phyloP scores from a whole-genome alignment of 2,329 filamentous ascomycete genomes.

The Magnaporthales sp. region DNA sequence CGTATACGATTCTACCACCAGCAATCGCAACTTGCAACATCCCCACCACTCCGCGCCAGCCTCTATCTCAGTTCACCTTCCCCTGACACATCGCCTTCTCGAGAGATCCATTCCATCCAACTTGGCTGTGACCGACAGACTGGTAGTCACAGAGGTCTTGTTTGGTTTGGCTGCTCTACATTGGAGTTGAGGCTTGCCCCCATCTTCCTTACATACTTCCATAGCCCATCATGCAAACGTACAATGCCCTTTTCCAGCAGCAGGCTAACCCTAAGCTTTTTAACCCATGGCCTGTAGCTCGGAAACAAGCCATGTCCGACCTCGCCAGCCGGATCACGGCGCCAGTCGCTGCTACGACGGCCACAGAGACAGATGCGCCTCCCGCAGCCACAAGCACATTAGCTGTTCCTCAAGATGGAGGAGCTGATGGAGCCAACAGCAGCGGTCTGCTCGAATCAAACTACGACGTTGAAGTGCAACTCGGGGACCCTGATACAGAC shows the following conservation, averaged over 20 bases:
- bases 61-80: background rate
- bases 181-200: background rate
- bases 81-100: background rate
- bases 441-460: slow-evolving; percentile 56
- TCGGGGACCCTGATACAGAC: slow-evolving; percentile 79
- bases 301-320: slow-evolving; percentile 30
- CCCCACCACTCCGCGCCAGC: background rate
- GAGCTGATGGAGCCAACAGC: slow-evolving; percentile 32
- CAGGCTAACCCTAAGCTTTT: background rate
- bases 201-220: background rate
- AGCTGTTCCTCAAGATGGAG: slow-evolving; percentile 26
- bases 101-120: background rate
- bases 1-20: background rate
- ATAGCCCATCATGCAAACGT: background rate
- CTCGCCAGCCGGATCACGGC: slow-evolving; percentile 43
- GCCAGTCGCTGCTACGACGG: slow-evolving; percentile 20
- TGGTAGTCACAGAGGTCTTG: too few relatives aligned
- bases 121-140: too few relatives aligned
- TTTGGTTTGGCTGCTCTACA: background rate
- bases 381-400: slow-evolving; percentile 14
- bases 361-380: slow-evolving; percentile 14
- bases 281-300: background rate
- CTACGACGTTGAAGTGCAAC: slow-evolving; percentile 85
- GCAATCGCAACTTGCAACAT: background rate
- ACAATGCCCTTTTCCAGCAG: background rate